Evolutionary conservation across 352 stramenopile genomes (phyloP), one percentile per base, ranked within the genome.

Genomic region (Globisporangium rhizosaccharum): DNA sequence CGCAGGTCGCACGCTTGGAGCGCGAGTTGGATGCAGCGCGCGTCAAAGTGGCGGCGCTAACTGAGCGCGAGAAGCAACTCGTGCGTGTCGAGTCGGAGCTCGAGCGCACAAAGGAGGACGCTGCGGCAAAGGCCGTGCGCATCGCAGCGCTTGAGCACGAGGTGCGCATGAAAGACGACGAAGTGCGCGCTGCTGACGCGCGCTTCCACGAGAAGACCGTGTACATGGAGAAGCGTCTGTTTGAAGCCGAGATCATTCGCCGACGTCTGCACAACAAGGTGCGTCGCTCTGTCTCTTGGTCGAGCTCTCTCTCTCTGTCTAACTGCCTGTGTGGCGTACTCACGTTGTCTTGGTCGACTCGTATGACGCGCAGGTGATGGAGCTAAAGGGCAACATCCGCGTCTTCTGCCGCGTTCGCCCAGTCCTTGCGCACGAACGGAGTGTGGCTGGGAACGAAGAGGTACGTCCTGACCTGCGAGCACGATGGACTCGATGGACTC

Each of bases 351-450:
- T 51, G 54, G 30, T 46, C 52, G 45, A 5, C 30, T 45, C 17
- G 30, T 3, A 20, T 45, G 30, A 23, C 41, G 18, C 44, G 30
- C 58, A 92, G 82, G 87, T 98, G 4, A 98, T 98, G 87, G 90
- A 98, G 64, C 68, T 98, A 4, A 97, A 97, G 71, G 96, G 96
- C 23, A 98, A 98, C 66, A 98, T 99, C 58, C 85, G 96, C 9
- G 95, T 98, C 0, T 98, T 97, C 70, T 97, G 96, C 44, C 88
- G 96, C 26, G 92, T 98, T 1, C 80, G 96, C 11, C 96, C 96
- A 39, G 64, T 95, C 25, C 68, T 98, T 33, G 50, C 59, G 0
- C 70, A 80, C 26, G 94, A 98, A 66, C 41, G 66, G 15, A 47
- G 51, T 25, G 60, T 47, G 0, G 71, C 66, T 18, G 71, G 53